These are phyloP conservation scores for Phialemonium atrogriseum DNA, from an alignment of 2,329 filamentous ascomycete species.

Conservation along the genomic window DNA sequence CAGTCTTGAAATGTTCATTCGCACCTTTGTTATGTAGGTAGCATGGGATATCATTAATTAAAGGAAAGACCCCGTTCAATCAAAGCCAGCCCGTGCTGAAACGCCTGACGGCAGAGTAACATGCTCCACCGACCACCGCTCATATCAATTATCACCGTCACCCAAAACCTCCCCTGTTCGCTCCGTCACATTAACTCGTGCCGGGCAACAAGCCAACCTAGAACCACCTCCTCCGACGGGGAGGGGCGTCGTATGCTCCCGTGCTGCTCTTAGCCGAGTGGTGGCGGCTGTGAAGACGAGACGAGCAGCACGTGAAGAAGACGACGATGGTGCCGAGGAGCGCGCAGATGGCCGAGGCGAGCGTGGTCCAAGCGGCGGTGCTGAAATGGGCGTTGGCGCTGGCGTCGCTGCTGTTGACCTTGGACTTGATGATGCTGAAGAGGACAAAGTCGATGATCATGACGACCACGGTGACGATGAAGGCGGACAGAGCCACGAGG, in stretches of 20 bases:
- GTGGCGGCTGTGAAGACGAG: slow-evolving; percentile 29
- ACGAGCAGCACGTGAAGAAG: slow-evolving; percentile 53
- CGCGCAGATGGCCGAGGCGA: slow-evolving; percentile 45
- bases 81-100: no score
- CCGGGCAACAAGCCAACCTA: no score
- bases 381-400: slow-evolving; percentile 40
- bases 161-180: no score
- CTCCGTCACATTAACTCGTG: no score
- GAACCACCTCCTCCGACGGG: slow-evolving; percentile 6
- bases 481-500: slow-evolving; percentile 39
- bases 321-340: slow-evolving; percentile 49
- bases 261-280: slow-evolving; percentile 4
- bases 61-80: neutral
- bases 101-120: no score
- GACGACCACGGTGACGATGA: slow-evolving; percentile 37
- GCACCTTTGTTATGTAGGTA: no score
- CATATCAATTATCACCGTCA: no score
- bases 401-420: slow-evolving; percentile 37
- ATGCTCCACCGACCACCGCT: no score
- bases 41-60: no score
- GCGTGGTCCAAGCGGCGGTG: slow-evolving; percentile 48
- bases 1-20: no score
- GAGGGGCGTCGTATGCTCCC: no score
- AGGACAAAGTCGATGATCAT: slow-evolving; percentile 49
- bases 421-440: slow-evolving; percentile 43